Percentiles rank a stretch among this genome's conserved stretches.
These are phyloP conservation scores for Mycena kentingensis DNA, from an alignment of 768 basidiomycete species.

Conservation along the genomic window DNA sequence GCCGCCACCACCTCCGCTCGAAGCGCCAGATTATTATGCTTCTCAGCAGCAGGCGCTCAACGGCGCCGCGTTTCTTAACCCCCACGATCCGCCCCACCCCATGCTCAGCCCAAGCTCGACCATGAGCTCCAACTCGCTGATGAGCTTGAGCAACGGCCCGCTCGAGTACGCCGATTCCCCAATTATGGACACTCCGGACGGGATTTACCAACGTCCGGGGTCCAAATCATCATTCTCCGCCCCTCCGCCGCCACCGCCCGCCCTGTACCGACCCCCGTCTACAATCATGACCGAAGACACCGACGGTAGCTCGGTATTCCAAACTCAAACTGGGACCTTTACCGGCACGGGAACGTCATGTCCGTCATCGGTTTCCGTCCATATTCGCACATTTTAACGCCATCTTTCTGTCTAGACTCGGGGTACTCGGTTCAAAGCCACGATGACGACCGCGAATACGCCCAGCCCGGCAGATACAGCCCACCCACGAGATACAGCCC, in stretches of 20 bases:
- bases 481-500: not conserved
- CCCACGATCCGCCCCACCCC: conserved; percentile 3
- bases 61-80: not conserved
- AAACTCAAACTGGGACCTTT: too few relatives aligned
- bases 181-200: conserved; percentile 15
- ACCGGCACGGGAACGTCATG: too few relatives aligned
- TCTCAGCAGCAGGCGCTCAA: not conserved
- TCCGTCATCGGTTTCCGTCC: too few relatives aligned
- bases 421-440: too few relatives aligned
- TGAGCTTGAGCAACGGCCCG: conserved; percentile 13
- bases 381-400: too few relatives aligned
- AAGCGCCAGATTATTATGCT: not conserved
- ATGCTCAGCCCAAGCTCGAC: conserved; percentile 13
- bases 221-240: conserved; percentile 1
- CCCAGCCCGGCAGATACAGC: conserved; percentile 2
- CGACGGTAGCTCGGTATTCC: too few relatives aligned
- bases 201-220: conserved; percentile 3
- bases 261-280: too few relatives aligned
- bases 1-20: conserved; percentile 7
- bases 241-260: conserved; percentile 8
- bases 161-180: conserved; percentile 23
- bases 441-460: too few relatives aligned
- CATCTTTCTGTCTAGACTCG: too few relatives aligned
- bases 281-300: too few relatives aligned
- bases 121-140: too few relatives aligned